Percentiles rank a stretch among this genome's conserved stretches.
phyloP scores from a whole-genome alignment of 306 rosid genomes.

The cucumber (Cucumis sativus) region DNA sequence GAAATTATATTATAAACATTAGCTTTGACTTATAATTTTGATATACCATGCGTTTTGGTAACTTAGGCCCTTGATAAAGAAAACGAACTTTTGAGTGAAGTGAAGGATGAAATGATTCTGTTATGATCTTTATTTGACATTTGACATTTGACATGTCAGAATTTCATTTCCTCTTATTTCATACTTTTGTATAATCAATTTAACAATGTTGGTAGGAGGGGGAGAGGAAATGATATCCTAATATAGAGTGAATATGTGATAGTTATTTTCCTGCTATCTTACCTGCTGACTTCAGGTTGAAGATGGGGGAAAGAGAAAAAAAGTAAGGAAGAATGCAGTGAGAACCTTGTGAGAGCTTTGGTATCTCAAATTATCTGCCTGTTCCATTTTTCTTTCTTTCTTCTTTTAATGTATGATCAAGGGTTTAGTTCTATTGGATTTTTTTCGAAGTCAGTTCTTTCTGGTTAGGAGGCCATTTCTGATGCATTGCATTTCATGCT shows the following conservation, averaged over 20 bases:
- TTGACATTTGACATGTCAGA: background rate
- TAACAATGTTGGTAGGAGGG: background rate
- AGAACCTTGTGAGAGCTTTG: background rate
- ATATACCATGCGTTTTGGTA: background rate
- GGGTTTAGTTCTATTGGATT: background rate
- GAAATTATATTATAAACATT: background rate
- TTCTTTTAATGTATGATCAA: background rate
- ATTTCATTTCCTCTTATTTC: background rate
- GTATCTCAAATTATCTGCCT: background rate
- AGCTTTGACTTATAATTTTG: background rate
- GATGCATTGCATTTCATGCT: background rate
- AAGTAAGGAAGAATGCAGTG: background rate
- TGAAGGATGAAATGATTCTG: background rate
- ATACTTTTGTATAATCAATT: background rate
- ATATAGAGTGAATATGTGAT: background rate
- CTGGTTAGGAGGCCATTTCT: background rate
- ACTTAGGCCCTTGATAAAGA: background rate
- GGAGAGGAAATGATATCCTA: background rate
- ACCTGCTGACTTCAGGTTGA: background rate
- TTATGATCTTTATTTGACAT: background rate
- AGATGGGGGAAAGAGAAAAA: background rate
- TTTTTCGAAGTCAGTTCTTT: background rate
- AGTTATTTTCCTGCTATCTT: background rate
- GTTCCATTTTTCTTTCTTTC: background rate
- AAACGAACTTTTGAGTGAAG: background rate